These are phyloP conservation scores for Exophiala mesophila DNA, from an alignment of 2,329 filamentous ascomycete species.

Conservation along the genomic window DNA sequence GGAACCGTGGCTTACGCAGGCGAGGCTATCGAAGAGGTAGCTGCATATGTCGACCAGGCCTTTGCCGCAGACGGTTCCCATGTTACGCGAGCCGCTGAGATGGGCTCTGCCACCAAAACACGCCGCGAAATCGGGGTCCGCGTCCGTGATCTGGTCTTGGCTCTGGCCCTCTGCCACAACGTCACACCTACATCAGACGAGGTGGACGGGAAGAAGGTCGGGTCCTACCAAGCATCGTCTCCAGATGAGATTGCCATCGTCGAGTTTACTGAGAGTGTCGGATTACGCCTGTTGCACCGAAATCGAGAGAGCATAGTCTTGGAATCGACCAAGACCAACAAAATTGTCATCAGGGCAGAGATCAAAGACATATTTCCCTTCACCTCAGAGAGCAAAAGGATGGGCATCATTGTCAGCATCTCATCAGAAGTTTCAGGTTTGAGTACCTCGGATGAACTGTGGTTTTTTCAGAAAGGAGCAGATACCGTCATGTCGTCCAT, in stretches of 20 bases:
- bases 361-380: slow-evolving; percentile 96
- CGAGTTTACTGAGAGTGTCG: slow-evolving; percentile 88
- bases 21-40: slow-evolving; percentile 97
- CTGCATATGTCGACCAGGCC: slow-evolving; percentile 76
- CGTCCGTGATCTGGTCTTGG: slow-evolving; percentile 87
- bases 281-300: slow-evolving; percentile 74
- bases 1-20: slow-evolving; percentile 97
- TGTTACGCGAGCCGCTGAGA: slow-evolving; percentile 12
- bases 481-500: slow-evolving; percentile 98
- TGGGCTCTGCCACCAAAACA: slow-evolving; percentile 63
- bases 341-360: slow-evolving; percentile 72
- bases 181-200: slow-evolving; percentile 89
- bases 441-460: slow-evolving; percentile 66
- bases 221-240: slow-evolving; percentile 91
- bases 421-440: slow-evolving; percentile 48
- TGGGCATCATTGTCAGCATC: slow-evolving; percentile 95
- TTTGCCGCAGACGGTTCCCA: slow-evolving; percentile 53
- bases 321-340: slow-evolving; percentile 68
- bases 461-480: slow-evolving; percentile 98
- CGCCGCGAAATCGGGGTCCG: slow-evolving; percentile 88
- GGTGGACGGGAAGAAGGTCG: slow-evolving; percentile 69
- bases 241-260: slow-evolving; percentile 98
- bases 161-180: slow-evolving; percentile 91
- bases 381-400: slow-evolving; percentile 94
- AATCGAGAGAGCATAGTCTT: slow-evolving; percentile 83